Evolutionary conservation across 345 rosid genomes (phyloP).

Genomic region (Tarenaya hassleriana): DNA sequence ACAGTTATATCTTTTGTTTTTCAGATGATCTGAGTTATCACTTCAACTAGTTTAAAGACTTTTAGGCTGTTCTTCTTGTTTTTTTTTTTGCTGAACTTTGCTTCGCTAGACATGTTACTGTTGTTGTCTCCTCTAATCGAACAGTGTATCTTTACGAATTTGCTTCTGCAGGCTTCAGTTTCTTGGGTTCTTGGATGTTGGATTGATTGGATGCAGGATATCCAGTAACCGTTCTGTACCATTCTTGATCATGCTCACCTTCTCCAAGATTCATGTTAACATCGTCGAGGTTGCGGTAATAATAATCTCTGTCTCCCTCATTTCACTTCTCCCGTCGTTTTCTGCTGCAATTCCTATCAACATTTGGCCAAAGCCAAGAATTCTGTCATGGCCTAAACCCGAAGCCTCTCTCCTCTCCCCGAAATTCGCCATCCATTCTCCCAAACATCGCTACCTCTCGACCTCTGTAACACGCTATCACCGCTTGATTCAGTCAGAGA

Average conservation of each 20-base stretch:
- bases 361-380: constrained; percentile 75
- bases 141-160: too few relatives aligned
- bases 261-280: constrained; percentile 11
- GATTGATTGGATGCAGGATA: constrained; percentile 3
- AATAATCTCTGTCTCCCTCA: constrained; percentile 13
- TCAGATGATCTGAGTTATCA: too few relatives aligned
- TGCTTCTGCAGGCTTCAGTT: too few relatives aligned
- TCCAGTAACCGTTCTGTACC: constrained; percentile 1
- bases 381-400: constrained; percentile 51
- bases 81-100: too few relatives aligned
- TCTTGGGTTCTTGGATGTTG: neutral
- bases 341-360: constrained; percentile 28
- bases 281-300: constrained; percentile 4
- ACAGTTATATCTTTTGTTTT: too few relatives aligned
- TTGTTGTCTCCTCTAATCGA: too few relatives aligned
- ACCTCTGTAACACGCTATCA: constrained; percentile 47
- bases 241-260: constrained; percentile 8
- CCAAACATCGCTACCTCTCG: constrained; percentile 43
- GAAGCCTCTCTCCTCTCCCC: constrained; percentile 42
- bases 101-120: too few relatives aligned
- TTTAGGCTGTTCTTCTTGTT: too few relatives aligned
- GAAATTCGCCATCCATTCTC: constrained; percentile 43
- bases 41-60: too few relatives aligned
- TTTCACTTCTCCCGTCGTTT: constrained; percentile 11
- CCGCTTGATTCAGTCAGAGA: constrained; percentile 40